Base-by-base conservation (phyloP, 345 rosid genomes). In the Eucalyptus erythrocorys region DNA sequence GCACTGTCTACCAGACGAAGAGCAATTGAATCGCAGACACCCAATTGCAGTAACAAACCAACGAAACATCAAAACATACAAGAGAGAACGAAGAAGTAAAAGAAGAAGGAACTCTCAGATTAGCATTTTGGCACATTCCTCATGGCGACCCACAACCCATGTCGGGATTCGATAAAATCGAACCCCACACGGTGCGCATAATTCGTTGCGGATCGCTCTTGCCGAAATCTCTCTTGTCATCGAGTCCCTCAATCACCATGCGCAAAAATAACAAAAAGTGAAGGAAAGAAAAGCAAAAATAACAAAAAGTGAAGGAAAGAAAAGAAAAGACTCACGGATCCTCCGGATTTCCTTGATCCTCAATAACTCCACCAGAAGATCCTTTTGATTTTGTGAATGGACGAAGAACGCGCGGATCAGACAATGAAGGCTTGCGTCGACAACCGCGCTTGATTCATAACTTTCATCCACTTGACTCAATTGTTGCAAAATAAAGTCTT, bases 41-140 rank as follows among this genome's bases (percentile, higher is more conserved):
- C 81, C 81, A 37, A 71, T 71, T 5, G 6, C 45, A 40, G 82
- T 42, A 26, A 76, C 4, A 76, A 51, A 76, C 21, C 82, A 21
- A 21, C 47, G 15, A 76, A 86, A 6, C 42, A 48, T 19, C 47
- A 15, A 76, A 86, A 15, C 42, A 37, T 27, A 55, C 2, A 10
- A 30, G 55, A 32, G 55, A 50, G 43, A 68, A 34, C 6, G 43
- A 68, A 7, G 32, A 45, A 66, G 51, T 51, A 51, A 24, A 51
- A 51, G 55, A 51, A 48, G 87, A 13, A 32, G 27, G 11, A 40
- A 64, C 89, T 91, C 92, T 92, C 92, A 87, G 88, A 90, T 91
- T 91, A 90, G 93, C 92, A 90, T 91, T 89, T 90, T 90, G 94
- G 86, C 94, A 91, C 91, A 91, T 91, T 92, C 90, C 45, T 90